These are phyloP conservation scores for Aspergillus pseudotamarii DNA, from an alignment of 2,329 filamentous ascomycete genomes.

Conservation along the genomic window DNA sequence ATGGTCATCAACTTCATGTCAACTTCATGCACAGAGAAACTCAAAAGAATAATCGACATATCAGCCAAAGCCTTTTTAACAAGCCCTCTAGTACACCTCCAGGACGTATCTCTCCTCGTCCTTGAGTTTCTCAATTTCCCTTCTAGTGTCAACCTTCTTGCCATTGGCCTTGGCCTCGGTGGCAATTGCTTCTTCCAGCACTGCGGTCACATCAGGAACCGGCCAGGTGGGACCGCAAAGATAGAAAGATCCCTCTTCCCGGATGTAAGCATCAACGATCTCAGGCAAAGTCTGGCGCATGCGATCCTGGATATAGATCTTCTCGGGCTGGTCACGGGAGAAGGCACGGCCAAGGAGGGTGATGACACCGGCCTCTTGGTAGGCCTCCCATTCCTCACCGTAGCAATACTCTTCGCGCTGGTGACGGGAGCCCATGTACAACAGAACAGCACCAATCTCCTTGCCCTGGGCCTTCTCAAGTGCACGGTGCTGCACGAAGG, in stretches of 20 bases:
- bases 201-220: constrained; percentile 92
- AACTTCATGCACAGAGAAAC: constrained; percentile 9
- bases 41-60: not conserved
- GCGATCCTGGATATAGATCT: constrained; percentile 99
- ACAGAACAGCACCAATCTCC: constrained; percentile 86
- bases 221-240: constrained; percentile 98
- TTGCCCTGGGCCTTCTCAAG: constrained; percentile 98
- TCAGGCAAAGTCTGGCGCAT: constrained; percentile 87
- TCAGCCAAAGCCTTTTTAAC: not conserved
- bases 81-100: constrained; percentile 77
- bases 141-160: constrained; percentile 81
- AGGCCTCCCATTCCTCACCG: constrained; percentile 98
- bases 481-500: constrained; percentile 96
- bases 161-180: constrained; percentile 66
- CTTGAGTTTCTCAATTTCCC: constrained; percentile 97
- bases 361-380: constrained; percentile 91
- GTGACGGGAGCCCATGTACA: constrained; percentile 97
- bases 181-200: constrained; percentile 89
- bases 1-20: constrained; percentile 12
- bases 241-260: constrained; percentile 90
- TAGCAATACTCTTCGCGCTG: constrained; percentile 99
- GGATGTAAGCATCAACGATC: constrained; percentile 83
- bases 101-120: constrained; percentile 92
- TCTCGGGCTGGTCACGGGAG: constrained; percentile 93
- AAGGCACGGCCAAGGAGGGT: constrained; percentile 92